These are phyloP conservation scores for Sordariomycetes sp. DNA, from an alignment of 2,329 filamentous ascomycete species.

Conservation along the genomic window DNA sequence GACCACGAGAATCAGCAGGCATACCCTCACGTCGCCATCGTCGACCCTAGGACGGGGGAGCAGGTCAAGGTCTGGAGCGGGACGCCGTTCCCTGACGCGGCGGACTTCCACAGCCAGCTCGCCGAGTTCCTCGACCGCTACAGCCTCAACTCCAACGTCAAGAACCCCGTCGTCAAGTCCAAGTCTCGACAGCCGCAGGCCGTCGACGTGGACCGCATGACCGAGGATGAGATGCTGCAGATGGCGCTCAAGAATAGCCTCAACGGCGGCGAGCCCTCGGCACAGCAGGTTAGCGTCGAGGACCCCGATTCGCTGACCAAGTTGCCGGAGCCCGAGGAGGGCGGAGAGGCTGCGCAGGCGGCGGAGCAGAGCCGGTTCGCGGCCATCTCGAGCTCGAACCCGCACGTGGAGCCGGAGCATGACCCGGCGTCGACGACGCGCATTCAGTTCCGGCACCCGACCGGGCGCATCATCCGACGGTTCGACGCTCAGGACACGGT, in stretches of 20 bases:
- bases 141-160: conserved; percentile 74
- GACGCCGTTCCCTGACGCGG: conserved; percentile 57
- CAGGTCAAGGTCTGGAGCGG: conserved; percentile 96
- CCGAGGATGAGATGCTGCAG: conserved; percentile 93
- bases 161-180: conserved; percentile 79
- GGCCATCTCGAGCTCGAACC: conserved; percentile 55
- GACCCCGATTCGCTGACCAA: conserved; percentile 87
- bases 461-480: conserved; percentile 73
- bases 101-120: conserved; percentile 81
- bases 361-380: conserved; percentile 39
- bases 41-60: conserved; percentile 91
- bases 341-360: conserved; percentile 22
- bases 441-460: conserved; percentile 84
- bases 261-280: conserved; percentile 15
- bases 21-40: conserved; percentile 90
- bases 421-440: conserved; percentile 64
- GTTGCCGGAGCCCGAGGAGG: conserved; percentile 27
- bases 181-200: conserved; percentile 57
- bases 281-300: conserved; percentile 38
- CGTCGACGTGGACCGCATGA: conserved; percentile 75
- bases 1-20: conserved; percentile 70
- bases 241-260: conserved; percentile 86
- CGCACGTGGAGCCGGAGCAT: conserved; percentile 66
- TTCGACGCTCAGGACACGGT: conserved; percentile 69
- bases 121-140: conserved; percentile 97